Evolutionary conservation across 352 stramenopile genomes (phyloP).

Genomic region (Pythium phragmitis): DNA sequence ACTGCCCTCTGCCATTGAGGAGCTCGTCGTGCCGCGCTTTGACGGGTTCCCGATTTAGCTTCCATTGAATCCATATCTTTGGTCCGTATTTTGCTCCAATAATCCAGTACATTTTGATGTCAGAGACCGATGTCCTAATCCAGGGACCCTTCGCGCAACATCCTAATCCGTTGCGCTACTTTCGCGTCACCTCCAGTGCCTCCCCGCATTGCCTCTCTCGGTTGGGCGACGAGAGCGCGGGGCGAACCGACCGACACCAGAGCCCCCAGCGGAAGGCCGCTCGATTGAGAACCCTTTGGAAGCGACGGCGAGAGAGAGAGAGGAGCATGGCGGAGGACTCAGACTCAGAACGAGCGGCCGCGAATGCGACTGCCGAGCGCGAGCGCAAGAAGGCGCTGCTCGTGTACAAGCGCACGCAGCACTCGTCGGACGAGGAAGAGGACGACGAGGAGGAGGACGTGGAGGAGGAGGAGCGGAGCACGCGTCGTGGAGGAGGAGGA

Average conservation of each 20-base stretch:
- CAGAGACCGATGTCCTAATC: too few species aligned
- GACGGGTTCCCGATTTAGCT: conserved; percentile 1
- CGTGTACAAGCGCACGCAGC: conserved; percentile 74
- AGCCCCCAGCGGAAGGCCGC: background rate
- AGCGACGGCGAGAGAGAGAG: background rate
- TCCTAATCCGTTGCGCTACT: conserved; percentile 11
- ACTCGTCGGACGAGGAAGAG: conserved; percentile 50
- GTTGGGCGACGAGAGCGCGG: conserved; percentile 16
- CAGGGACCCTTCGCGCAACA: conserved; percentile 9
- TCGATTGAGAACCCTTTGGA: background rate
- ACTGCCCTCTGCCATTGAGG: conserved; percentile 49
- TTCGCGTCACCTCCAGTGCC: conserved; percentile 15
- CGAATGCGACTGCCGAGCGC: conserved; percentile 27
- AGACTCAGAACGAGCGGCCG: conserved; percentile 33
- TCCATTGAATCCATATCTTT: conserved; percentile 5
- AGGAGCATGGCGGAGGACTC: conserved; percentile 19
- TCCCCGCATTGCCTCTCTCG: conserved; percentile 6
- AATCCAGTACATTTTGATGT: background rate
- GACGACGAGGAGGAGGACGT: conserved; percentile 41
- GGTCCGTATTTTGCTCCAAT: background rate
- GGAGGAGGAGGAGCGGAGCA: conserved; percentile 29
- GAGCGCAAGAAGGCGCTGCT: conserved; percentile 80
- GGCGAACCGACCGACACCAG: background rate
- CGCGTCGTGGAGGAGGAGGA: background rate
- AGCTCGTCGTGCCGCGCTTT: conserved; percentile 45